Conservation (phyloP, 23 red algal genomes). For the Gracilaria gracilis region DNA sequence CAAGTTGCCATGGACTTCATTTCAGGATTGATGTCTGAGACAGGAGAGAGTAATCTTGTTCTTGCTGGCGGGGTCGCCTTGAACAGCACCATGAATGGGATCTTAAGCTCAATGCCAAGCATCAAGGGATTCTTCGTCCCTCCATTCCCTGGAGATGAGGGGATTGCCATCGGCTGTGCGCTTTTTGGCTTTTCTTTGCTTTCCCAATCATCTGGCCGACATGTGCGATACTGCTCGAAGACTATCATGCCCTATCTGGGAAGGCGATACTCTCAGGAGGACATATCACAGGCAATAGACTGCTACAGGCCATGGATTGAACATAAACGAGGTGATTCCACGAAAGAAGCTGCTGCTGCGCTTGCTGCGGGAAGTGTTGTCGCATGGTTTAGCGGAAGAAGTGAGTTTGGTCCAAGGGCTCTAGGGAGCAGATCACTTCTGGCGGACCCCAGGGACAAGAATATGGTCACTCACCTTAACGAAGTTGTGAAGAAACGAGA, state of each 20-base stretch:
- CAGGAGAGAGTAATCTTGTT: slow-evolving; percentile 47
- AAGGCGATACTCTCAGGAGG: slow-evolving; percentile 39
- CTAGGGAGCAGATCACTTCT: slow-evolving; percentile 89
- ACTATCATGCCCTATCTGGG: slow-evolving; percentile 68
- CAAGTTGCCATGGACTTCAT: slow-evolving; percentile 40
- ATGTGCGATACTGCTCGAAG: not conserved
- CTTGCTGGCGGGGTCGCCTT: slow-evolving; percentile 85
- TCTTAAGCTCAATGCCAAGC: slow-evolving; percentile 17
- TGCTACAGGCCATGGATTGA: slow-evolving; percentile 62
- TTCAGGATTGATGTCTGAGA: slow-evolving; percentile 13
- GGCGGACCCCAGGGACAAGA: slow-evolving; percentile 63
- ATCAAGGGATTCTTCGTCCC: slow-evolving; percentile 70
- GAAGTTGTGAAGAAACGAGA: slow-evolving; percentile 80
- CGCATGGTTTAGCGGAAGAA: slow-evolving; percentile 76
- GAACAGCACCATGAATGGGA: slow-evolving; percentile 79
- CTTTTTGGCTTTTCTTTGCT: slow-evolving; percentile 55
- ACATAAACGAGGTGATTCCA: not conserved
- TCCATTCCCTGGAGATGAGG: slow-evolving; percentile 91
- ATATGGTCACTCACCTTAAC: slow-evolving; percentile 57
- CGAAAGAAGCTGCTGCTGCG: slow-evolving; percentile 58
- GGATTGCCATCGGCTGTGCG: slow-evolving; percentile 90
- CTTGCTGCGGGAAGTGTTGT: slow-evolving; percentile 68
- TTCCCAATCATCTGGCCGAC: not conserved
- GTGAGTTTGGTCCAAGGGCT: slow-evolving; percentile 89
- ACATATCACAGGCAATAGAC: slow-evolving; percentile 42